Evolutionary conservation across 768 basidiomycete species (phyloP).

Genomic region (Serendipita indica): DNA sequence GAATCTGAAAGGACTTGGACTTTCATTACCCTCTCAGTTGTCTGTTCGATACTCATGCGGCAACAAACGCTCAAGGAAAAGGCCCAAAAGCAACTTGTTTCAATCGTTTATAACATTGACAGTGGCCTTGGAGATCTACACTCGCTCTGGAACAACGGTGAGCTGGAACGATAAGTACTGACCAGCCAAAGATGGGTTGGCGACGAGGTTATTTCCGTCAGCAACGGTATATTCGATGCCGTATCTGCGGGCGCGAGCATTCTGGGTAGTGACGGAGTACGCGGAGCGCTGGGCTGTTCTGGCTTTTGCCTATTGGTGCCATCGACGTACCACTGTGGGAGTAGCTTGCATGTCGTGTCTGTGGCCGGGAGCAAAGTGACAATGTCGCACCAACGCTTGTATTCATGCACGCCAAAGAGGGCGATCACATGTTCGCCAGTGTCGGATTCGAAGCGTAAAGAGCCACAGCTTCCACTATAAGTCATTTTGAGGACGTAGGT

Average conservation of each 20-base stretch:
- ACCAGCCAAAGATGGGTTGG: too few species aligned
- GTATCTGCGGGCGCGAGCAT: constrained; percentile 9
- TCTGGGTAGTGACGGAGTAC: constrained; percentile 12
- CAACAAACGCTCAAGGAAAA: too few species aligned
- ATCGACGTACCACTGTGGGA: not conserved
- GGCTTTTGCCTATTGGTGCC: not conserved
- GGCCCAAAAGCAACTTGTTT: too few species aligned
- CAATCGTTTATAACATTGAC: too few species aligned
- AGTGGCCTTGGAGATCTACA: too few species aligned
- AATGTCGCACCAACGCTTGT: constrained; percentile 28
- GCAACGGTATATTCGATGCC: constrained; percentile 11
- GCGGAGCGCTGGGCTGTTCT: constrained; percentile 9
- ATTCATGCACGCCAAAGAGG: constrained; percentile 28
- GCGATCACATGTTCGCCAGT: constrained; percentile 23
- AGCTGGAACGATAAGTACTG: too few species aligned
- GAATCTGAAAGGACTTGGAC: too few species aligned
- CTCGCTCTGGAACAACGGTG: too few species aligned
- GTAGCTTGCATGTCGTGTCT: not conserved
- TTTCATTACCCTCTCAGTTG: too few species aligned
- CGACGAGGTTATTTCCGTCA: constrained; percentile 13
- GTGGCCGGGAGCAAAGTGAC: not conserved
- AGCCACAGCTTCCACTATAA: constrained; percentile 28
- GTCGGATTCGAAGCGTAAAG: constrained; percentile 22
- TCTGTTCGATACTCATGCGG: too few species aligned
- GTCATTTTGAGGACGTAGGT: constrained; percentile 22